A percentile compares a stretch with the other conserved stretches of the same genome.
These are phyloP conservation scores for Pleoardoris graminearum DNA, from an alignment of 2,329 filamentous ascomycete genomes.

Conservation along the genomic window DNA sequence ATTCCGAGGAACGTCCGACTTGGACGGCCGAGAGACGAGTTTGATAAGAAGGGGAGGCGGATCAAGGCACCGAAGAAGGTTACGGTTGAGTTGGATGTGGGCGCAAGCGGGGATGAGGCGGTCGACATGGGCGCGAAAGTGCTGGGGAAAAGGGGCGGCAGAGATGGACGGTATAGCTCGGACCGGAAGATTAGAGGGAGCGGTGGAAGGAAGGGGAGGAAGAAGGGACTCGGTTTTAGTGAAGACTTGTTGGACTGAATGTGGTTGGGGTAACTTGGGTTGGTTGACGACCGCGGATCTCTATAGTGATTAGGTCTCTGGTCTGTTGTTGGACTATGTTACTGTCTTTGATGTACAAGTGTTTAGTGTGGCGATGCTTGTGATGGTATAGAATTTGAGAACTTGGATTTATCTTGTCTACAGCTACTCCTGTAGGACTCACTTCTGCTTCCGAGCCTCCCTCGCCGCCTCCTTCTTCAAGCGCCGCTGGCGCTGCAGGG, in stretches of 20 bases:
- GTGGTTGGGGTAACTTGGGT: not conserved
- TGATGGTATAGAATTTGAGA: too few relatives aligned
- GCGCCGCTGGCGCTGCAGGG: not conserved
- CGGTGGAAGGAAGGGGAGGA: slow-evolving; percentile 46
- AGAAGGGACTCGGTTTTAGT: slow-evolving; percentile 23
- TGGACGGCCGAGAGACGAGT: slow-evolving; percentile 52
- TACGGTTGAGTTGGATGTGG: slow-evolving; percentile 33
- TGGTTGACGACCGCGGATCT: too few relatives aligned
- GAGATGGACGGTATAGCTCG: slow-evolving; percentile 32
- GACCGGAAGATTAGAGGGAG: slow-evolving; percentile 45
- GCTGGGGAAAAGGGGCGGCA: slow-evolving; percentile 25
- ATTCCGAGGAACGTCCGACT: slow-evolving; percentile 64
- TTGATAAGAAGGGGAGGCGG: slow-evolving; percentile 46
- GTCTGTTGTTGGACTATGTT: too few relatives aligned
- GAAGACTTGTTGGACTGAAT: slow-evolving; percentile 21
- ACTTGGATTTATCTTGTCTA: too few relatives aligned
- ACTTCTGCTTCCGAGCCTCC: slow-evolving; percentile 1
- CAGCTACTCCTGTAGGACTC: too few relatives aligned
- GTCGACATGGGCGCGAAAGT: slow-evolving; percentile 8
- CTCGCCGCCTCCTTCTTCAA: not conserved
- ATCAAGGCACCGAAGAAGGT: slow-evolving; percentile 37
- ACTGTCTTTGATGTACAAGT: too few relatives aligned
- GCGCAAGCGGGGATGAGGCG: slow-evolving; percentile 29
- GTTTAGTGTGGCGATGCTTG: too few relatives aligned
- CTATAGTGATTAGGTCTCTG: too few relatives aligned